Percentiles rank a stretch among this genome's conserved stretches.
phyloP scores from a whole-genome alignment of 495 filamentous ascomycete genomes.

The Aspergillus ostianus region DNA sequence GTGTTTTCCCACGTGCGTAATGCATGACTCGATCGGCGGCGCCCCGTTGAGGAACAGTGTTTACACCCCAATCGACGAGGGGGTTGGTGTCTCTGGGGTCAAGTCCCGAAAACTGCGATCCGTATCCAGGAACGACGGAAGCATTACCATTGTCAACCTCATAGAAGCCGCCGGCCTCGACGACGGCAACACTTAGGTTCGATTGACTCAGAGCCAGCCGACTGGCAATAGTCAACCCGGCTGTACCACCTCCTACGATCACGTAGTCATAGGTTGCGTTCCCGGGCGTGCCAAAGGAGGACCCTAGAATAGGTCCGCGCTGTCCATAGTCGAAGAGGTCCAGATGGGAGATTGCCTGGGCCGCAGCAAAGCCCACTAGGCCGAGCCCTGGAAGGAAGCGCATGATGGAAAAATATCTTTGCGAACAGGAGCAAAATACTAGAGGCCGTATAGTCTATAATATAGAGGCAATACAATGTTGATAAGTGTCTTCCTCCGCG shows the following conservation, averaged over 20 bases:
- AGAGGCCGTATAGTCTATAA: not conserved
- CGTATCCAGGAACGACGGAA: constrained; percentile 46
- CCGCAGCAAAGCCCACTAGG: constrained; percentile 5
- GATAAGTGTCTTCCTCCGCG: not conserved
- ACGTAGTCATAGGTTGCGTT: constrained; percentile 35
- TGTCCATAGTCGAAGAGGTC: constrained; percentile 21
- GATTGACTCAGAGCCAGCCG: constrained; percentile 30
- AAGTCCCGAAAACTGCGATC: constrained; percentile 54
- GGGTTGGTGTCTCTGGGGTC: constrained; percentile 45
- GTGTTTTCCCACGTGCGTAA: constrained; percentile 27
- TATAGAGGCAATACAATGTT: not conserved
- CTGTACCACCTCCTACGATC: constrained; percentile 39
- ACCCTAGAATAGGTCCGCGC: constrained; percentile 16
- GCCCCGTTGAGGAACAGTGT: constrained; percentile 36
- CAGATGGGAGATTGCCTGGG: constrained; percentile 5
- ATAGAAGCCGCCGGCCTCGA: constrained; percentile 57
- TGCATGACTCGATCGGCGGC: constrained; percentile 24
- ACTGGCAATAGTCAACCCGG: constrained; percentile 40
- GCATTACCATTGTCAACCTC: constrained; percentile 48
- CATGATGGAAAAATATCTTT: constrained; percentile 1
- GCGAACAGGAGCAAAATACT: not conserved
- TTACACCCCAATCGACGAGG: constrained; percentile 48
- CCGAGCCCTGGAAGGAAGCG: not conserved
- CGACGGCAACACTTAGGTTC: constrained; percentile 36
- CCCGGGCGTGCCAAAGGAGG: constrained; percentile 14